Conservation (phyloP, 768 basidiomycete genomes). For the Phallus indusiatus region DNA sequence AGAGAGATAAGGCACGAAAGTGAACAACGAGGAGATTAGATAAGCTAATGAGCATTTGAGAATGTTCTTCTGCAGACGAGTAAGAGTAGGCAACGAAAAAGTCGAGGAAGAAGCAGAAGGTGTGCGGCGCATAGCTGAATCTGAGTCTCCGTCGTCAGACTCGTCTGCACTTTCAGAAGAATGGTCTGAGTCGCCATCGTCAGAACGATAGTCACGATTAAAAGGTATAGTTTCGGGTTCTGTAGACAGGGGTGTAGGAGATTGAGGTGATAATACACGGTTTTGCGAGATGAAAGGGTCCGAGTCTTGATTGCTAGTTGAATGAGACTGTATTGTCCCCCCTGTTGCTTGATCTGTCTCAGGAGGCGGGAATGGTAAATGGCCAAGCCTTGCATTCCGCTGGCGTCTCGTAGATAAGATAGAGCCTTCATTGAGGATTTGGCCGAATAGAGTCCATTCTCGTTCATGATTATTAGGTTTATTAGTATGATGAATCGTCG, state of each 20-base stretch:
- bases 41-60: constrained; percentile 91
- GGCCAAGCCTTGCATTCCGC: not conserved
- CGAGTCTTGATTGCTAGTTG: not conserved
- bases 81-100: constrained; percentile 21
- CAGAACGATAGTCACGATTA: not conserved
- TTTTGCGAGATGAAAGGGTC: not conserved
- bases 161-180: constrained; percentile 1
- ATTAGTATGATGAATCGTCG: not conserved
- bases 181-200: not conserved
- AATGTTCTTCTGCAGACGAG: constrained; percentile 46
- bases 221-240: not conserved
- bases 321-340: not conserved
- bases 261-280: not conserved
- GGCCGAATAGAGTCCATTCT: constrained; percentile 60
- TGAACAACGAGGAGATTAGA: constrained; percentile 84
- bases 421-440: constrained; percentile 56
- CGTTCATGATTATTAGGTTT: not conserved
- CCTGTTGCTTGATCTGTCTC: not conserved
- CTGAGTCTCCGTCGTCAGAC: not conserved
- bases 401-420: not conserved
- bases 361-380: not conserved
- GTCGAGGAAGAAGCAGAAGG: not conserved
- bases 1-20: constrained; percentile 72
- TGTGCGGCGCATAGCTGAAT: not conserved
- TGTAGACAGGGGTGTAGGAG: not conserved